Conservation (phyloP, 139 green algal genomes). For the Chlamydomonas sp. region DNA sequence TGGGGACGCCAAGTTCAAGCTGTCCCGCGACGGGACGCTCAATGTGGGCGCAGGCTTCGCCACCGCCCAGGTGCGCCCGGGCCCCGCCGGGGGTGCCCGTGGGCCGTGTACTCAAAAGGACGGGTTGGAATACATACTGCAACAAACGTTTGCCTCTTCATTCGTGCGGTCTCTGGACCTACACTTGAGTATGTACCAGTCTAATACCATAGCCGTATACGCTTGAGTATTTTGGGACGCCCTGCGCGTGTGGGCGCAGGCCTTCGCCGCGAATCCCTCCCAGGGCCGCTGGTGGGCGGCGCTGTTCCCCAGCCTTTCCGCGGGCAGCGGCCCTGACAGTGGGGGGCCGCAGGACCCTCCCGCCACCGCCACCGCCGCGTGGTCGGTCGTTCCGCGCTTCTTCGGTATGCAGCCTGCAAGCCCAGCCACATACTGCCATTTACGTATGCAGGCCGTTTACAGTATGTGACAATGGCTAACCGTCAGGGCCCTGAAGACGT, state of each 20-base stretch:
- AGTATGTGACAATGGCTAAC: no score
- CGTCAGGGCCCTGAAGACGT: no score
- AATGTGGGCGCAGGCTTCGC: constrained; percentile 15
- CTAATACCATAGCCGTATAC: no score
- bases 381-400: constrained; percentile 11
- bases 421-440: no score
- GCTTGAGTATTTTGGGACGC: no score
- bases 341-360: constrained; percentile 7
- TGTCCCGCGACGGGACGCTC: constrained; percentile 4
- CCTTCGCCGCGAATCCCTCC: background rate
- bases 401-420: background rate
- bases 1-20: constrained; percentile 3
- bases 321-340: background rate
- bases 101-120: background rate
- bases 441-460: no score
- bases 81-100: background rate
- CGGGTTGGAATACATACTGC: background rate
- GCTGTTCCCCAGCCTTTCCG: background rate
- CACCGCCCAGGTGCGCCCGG: background rate
- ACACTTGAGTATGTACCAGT: background rate
- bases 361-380: constrained; percentile 13
- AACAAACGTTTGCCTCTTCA: background rate
- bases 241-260: background rate
- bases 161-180: background rate
- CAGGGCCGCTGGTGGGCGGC: constrained; percentile 5